Evolutionary conservation across 1,139 yeast species (phyloP).

Genomic region (Neolecta irregularis): DNA sequence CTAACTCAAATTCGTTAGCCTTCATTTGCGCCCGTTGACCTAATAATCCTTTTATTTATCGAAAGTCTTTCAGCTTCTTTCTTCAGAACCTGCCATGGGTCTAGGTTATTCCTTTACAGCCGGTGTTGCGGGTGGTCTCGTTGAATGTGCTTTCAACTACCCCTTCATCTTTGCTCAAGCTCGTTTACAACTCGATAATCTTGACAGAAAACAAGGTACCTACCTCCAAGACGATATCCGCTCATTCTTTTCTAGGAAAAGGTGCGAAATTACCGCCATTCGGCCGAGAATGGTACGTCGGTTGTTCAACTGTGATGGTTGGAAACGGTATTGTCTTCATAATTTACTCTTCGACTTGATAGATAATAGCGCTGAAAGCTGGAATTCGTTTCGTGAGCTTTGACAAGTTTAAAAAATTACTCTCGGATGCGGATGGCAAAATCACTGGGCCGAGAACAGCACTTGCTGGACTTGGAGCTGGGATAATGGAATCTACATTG

Average conservation of each 20-base stretch:
- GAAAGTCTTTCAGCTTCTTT: too few species aligned
- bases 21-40: too few species aligned
- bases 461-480: conserved; percentile 87
- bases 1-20: too few species aligned
- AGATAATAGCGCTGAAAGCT: too few species aligned
- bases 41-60: too few species aligned
- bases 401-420: conserved; percentile 62
- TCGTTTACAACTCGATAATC: conserved; percentile 60
- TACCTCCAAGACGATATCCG: conserved; percentile 40
- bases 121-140: conserved; percentile 76
- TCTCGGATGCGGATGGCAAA: conserved; percentile 74
- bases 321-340: conserved; percentile 97
- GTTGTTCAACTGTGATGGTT: conserved; percentile 94
- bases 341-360: too few species aligned
- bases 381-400: conserved; percentile 86
- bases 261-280: conserved; percentile 19
- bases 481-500: conserved; percentile 72
- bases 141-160: conserved; percentile 70
- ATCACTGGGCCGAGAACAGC: conserved; percentile 83
- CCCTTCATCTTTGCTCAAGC: conserved; percentile 97
- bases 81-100: too few species aligned
- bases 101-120: too few species aligned
- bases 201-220: too few species aligned
- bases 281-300: conserved; percentile 72
- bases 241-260: conserved; percentile 23